Percentiles rank a stretch among this genome's conserved stretches.
These are phyloP conservation scores for Pyrenula aspistea DNA, from an alignment of 495 filamentous ascomycete species.

Conservation along the genomic window DNA sequence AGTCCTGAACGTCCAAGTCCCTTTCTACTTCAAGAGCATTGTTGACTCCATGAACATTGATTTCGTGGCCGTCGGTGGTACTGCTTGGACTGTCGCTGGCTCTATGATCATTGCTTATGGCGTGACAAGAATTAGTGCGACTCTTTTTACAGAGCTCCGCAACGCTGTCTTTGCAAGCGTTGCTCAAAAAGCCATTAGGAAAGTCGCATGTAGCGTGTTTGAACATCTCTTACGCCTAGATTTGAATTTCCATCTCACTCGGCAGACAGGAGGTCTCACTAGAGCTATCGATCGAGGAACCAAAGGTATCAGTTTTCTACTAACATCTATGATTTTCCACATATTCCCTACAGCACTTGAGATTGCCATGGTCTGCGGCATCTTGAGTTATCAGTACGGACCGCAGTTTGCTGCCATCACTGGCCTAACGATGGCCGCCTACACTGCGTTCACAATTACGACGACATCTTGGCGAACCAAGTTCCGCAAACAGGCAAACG, in stretches of 20 bases:
- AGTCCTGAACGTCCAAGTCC: conserved; percentile 91
- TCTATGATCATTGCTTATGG: conserved; percentile 90
- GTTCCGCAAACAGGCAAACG: conserved; percentile 88
- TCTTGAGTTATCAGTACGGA: conserved; percentile 88
- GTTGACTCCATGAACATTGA: conserved; percentile 97
- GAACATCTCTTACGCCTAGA: conserved; percentile 81
- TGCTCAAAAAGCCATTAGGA: conserved; percentile 88
- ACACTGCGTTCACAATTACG: conserved; percentile 86
- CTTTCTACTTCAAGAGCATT: conserved; percentile 97
- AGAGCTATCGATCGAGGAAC: conserved; percentile 93
- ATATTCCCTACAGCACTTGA: conserved; percentile 89
- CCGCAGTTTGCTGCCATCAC: conserved; percentile 86
- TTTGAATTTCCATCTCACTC: conserved; percentile 82
- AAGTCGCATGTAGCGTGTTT: conserved; percentile 85
- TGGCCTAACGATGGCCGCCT: conserved; percentile 78
- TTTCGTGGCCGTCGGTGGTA: conserved; percentile 68
- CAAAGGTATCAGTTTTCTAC: conserved; percentile 92
- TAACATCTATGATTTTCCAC: conserved; percentile 98
- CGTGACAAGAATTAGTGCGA: conserved; percentile 72
- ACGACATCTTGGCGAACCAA: conserved; percentile 96
- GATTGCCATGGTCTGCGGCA: conserved; percentile 91
- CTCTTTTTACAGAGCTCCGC: conserved; percentile 77
- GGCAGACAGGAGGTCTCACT: conserved; percentile 89
- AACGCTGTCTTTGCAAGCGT: conserved; percentile 97
- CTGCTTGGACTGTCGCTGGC: conserved; percentile 77